These are phyloP conservation scores for Quercus engelmannii DNA, from an alignment of 306 rosid genomes.

Conservation along the genomic window DNA sequence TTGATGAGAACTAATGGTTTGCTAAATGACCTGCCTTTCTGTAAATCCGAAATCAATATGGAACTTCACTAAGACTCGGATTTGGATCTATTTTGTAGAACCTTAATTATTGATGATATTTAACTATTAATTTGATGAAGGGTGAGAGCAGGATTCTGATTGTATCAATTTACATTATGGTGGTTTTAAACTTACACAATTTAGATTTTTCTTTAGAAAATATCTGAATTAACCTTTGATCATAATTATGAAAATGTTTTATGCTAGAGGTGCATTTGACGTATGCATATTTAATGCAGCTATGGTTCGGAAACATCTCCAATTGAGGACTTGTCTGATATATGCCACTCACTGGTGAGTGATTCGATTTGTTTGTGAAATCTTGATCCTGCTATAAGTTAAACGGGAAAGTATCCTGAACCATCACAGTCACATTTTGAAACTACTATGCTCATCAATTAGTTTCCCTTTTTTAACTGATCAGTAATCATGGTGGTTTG, in stretches of 20 bases:
- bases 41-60: neutral
- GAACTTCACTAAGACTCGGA: neutral
- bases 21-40: neutral
- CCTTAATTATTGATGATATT: neutral
- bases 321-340: constrained; percentile 73
- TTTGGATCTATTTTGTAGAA: neutral
- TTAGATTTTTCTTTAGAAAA: constrained; percentile 6
- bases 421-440: neutral
- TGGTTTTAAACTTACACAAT: neutral
- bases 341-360: constrained; percentile 79
- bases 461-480: neutral
- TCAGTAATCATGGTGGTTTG: too few relatives aligned
- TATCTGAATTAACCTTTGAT: constrained; percentile 13
- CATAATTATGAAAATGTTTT: neutral
- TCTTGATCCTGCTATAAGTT: constrained; percentile 1
- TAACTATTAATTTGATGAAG: neutral
- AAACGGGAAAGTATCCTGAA: neutral
- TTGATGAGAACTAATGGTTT: neutral
- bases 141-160: neutral
- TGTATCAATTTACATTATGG: neutral
- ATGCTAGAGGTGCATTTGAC: constrained; percentile 23
- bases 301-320: constrained; percentile 81
- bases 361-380: constrained; percentile 4
- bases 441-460: neutral
- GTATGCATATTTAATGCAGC: constrained; percentile 46